Base-by-base conservation (phyloP, 2,329 filamentous ascomycete genomes). In the Mariannaea sp. region DNA sequence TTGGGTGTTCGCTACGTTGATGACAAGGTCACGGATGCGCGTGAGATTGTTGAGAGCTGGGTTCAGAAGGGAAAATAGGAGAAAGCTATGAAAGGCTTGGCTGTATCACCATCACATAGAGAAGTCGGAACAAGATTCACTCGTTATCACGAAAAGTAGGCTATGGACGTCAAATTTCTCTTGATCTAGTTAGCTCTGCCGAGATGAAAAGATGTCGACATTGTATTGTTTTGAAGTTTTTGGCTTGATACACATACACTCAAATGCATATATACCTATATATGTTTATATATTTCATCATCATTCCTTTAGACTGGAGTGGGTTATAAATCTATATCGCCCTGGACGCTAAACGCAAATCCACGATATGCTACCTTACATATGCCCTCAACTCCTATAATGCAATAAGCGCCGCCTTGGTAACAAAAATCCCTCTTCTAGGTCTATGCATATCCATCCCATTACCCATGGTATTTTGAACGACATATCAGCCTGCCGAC, bases 31-130 rank as follows among this genome's bases (percentile, higher is more conserved):
- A 83, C 81, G 55, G 83, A 87, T 49, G 87, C 84, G 53, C 83
- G 92, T 65, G 87, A 92, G 74, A 81, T 82, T 43, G 77, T 97
- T 53, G 92, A 97, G 79, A 85, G 85, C 57, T 94, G 92, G 91
- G 90, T 97, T 49, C 90, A 85, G 79, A 92, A 95, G 81, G 92
- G 91, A 52, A 89, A 88, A 81, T 92, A 82, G 56, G n/a, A n/a
- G n/a, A n/a, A n/a, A 53, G 40, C 49, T 33, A 58, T 46, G 53
- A 66, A 67, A 66, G 60, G 65, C 56, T 56, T 62, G 29, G 51
- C 20, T 73, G 72, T 74, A 74, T 59, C 57, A 73, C 59, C 58
- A 73, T 66, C 61, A 71, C 56, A 70, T 72, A 73, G 66, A 72
- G 59, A 62, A 61, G 54, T 43, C 51, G 50, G 57, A 67, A 65